Base-by-base conservation (phyloP, 768 basidiomycete genomes). In the Lactarius pseudohatsudake region DNA sequence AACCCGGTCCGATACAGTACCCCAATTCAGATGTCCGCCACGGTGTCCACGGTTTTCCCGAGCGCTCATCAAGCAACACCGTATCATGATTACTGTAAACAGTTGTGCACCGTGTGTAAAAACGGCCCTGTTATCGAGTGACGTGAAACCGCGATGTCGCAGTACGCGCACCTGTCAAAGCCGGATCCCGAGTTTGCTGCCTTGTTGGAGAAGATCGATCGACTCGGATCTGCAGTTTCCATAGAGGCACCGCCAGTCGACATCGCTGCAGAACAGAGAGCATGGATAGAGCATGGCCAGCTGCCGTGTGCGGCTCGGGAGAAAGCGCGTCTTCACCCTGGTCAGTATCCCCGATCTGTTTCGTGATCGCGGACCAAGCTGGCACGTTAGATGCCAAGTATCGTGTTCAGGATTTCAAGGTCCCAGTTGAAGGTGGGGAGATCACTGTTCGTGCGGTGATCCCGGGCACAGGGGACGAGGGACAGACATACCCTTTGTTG, bases 341-440 rank as follows among this genome's bases (percentile, higher is more conserved):
- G 57, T 59, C n/a, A 40, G 57, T 53, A 6, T 28, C 8, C 20
- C 6, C 13, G 30, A 22, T 50, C 43, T 41, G n/a, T 54, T 26
- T 41, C 47, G 26, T 45, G 30, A 54, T n/a, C 22, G 16, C 20
- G 2, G 41, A 30, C 18, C 26, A 3, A 47, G 16, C 41, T 38
- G 5, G 36, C 26, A 47, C 5, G 1, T 18, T 41, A 67, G 58
- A 64, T 54, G 55, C 55, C 41, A 64, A 57, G 18, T 61, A 67
- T 38, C 57, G 41, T 11, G 43, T 64, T 18, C 41, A 59, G 30
- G 62, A 67, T 26, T 47, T 54, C 40, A 60, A 38, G 18, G 61
- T 69, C n/a, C 54, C 65, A 4, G 61, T 64, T 22, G 53, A 69
- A 6, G 62, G 58, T 2, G 60, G 58, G 2, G 53, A 60, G 32